Evolutionary conservation across 73 alveolate species (phyloP).

Genomic region (Blepharisma japonicum): DNA sequence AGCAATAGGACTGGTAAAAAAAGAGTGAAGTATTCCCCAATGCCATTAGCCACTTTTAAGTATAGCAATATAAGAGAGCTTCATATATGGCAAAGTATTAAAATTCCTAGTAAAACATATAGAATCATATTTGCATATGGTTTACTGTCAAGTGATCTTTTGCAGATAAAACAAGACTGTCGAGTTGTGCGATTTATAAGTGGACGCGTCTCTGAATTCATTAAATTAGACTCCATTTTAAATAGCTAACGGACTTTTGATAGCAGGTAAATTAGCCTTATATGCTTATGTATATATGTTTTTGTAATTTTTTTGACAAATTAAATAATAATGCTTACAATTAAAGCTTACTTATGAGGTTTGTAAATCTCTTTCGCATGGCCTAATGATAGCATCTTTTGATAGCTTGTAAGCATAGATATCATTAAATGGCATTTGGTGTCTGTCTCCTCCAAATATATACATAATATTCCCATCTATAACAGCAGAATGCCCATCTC

Average conservation of each 20-base stretch:
- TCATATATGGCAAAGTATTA: neutral
- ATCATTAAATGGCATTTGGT: conserved; percentile 72
- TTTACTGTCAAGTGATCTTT: conserved; percentile 17
- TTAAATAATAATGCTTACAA: no score
- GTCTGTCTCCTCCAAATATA: conserved; percentile 78
- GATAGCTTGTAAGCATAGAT: conserved; percentile 33
- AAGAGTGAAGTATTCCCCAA: neutral
- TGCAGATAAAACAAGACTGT: conserved; percentile 29
- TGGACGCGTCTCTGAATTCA: no score
- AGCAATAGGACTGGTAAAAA: neutral
- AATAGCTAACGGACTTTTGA: no score
- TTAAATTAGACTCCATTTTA: no score
- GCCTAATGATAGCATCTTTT: neutral
- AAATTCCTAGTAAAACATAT: neutral
- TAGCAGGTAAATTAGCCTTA: no score
- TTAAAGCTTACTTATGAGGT: no score
- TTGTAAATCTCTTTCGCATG: neutral
- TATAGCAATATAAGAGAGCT: neutral
- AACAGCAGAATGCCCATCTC: conserved; percentile 87
- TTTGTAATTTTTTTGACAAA: no score
- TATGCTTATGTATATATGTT: no score
- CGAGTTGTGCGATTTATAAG: neutral
- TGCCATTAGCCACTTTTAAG: neutral
- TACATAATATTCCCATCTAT: conserved; percentile 82
- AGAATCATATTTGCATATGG: neutral